Conservation (phyloP, 164 flowering plant species). For the Buxus sempervirens region DNA sequence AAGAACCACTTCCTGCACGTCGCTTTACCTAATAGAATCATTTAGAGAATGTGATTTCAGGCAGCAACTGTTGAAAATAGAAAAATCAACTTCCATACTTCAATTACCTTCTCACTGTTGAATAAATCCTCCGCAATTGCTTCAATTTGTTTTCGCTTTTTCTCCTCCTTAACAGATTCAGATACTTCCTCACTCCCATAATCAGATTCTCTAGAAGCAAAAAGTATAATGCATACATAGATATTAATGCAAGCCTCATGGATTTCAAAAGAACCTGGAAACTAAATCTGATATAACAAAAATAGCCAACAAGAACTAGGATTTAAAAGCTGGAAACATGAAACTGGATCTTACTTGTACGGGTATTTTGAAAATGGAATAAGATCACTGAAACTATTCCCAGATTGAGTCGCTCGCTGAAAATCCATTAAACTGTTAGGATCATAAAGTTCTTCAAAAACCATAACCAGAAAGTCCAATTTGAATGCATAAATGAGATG, state of each 20-base stretch:
- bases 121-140: conserved; percentile 84
- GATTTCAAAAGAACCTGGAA: background rate
- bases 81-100: background rate
- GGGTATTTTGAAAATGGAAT: conserved; percentile 76
- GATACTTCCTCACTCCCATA: conserved; percentile 47
- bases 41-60: background rate
- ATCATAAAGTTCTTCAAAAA: background rate
- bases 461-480: background rate
- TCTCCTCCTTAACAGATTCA: conserved; percentile 68
- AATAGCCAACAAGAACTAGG: background rate
- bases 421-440: conserved; percentile 8
- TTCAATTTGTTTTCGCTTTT: conserved; percentile 77
- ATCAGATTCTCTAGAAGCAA: conserved; percentile 50
- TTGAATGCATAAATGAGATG: background rate
- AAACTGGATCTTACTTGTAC: conserved; percentile 47
- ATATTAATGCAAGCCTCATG: background rate
- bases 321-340: background rate
- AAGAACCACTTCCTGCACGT: conserved; percentile 47
- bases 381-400: conserved; percentile 78
- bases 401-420: conserved; percentile 33
- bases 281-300: too few relatives aligned
- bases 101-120: conserved; percentile 60
- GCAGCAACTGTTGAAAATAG: background rate
- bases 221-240: background rate
- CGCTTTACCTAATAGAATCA: conserved; percentile 36